These are phyloP conservation scores for Thamnidium elegans DNA, from an alignment of 192 early-diverging fungal species.

Conservation along the genomic window DNA sequence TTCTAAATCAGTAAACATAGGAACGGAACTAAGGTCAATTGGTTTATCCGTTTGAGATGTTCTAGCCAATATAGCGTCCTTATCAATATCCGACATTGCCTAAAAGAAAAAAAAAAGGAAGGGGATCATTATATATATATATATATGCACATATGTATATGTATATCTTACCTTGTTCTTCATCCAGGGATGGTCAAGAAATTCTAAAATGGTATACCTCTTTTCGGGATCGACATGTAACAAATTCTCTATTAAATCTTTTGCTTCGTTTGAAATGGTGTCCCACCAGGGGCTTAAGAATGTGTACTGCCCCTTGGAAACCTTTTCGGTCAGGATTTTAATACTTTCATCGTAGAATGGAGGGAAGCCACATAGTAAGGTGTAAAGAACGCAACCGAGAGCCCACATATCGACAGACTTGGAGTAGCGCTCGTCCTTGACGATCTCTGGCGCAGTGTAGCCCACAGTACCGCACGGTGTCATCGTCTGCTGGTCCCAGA, in stretches of 20 bases:
- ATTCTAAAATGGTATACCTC: constrained; percentile 77
- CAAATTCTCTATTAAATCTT: constrained; percentile 68
- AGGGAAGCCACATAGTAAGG: constrained; percentile 76
- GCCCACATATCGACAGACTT: constrained; percentile 87
- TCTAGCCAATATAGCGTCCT: neutral
- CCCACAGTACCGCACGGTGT: constrained; percentile 93
- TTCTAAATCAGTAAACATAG: neutral
- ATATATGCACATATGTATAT: neutral
- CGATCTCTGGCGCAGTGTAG: constrained; percentile 94
- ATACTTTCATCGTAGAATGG: constrained; percentile 83
- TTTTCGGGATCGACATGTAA: constrained; percentile 67
- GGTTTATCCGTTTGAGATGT: neutral
- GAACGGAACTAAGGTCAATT: neutral
- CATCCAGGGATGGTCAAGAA: constrained; percentile 81
- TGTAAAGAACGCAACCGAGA: constrained; percentile 82
- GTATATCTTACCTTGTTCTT: constrained; percentile 6
- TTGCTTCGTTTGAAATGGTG: constrained; percentile 68
- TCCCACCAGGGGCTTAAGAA: constrained; percentile 94
- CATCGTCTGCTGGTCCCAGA: constrained; percentile 79
- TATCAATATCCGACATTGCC: neutral
- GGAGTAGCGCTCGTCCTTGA: constrained; percentile 77
- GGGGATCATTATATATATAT: no score
- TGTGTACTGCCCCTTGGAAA: constrained; percentile 79
- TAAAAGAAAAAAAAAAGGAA: neutral
- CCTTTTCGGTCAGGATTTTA: constrained; percentile 77